phyloP scores from a whole-genome alignment of 306 rosid species.

The Astragalus glycyphyllos region DNA sequence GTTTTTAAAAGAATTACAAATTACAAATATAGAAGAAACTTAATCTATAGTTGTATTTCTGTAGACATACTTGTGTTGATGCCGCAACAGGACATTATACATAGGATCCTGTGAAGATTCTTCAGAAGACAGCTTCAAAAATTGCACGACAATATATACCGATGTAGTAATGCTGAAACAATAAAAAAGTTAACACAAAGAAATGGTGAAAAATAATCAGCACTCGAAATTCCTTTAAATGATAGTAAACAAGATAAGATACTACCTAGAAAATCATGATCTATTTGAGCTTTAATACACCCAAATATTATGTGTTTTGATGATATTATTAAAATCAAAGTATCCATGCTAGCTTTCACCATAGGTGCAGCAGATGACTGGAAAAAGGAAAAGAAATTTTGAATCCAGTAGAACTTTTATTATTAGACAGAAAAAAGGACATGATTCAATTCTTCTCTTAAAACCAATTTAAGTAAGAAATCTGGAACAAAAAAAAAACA shows the following conservation, averaged over 20 bases:
- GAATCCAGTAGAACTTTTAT: slow-evolving; percentile 2
- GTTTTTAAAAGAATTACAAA: not conserved
- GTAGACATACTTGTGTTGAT: slow-evolving; percentile 64
- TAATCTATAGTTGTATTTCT: slow-evolving; percentile 35
- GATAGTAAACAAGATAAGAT: slow-evolving; percentile 21
- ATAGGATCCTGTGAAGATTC: slow-evolving; percentile 72
- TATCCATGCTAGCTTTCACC: slow-evolving; percentile 22
- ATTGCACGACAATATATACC: slow-evolving; percentile 68
- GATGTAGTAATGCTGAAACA: slow-evolving; percentile 68
- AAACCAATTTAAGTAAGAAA: slow-evolving; percentile 30
- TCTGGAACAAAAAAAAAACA: not conserved
- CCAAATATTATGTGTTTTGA: not conserved
- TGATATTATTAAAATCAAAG: slow-evolving; percentile 28
- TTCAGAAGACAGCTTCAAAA: slow-evolving; percentile 72
- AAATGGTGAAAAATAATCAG: slow-evolving; percentile 36
- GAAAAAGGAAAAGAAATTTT: slow-evolving; percentile 2
- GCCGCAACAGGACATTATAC: slow-evolving; percentile 64
- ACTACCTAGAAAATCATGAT: slow-evolving; percentile 31
- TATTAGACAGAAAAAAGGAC: slow-evolving; percentile 19
- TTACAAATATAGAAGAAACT: slow-evolving; percentile 21
- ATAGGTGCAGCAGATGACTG: slow-evolving; percentile 20
- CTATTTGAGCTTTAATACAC: slow-evolving; percentile 29
- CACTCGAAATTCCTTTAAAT: slow-evolving; percentile 16
- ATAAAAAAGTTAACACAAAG: not conserved
- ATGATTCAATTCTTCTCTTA: not conserved